Evolutionary conservation across 176 grass and related monocot species (phyloP), one percentile per base, ranked within the genome.

Genomic region (Oryza brachyantha): DNA sequence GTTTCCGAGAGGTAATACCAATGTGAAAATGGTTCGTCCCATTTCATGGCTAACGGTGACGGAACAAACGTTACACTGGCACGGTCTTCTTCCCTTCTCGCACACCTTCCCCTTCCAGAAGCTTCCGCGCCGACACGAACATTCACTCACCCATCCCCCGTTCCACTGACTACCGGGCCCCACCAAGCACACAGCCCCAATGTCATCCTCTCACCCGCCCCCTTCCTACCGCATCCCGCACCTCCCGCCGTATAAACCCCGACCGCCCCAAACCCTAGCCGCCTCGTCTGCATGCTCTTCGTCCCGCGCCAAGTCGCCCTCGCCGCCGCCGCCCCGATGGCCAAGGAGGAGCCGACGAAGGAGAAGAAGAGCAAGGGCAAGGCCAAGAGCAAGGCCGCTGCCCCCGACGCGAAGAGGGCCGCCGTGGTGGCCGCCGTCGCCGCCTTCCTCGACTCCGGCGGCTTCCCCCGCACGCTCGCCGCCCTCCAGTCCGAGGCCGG

Each of bases 381-480:
- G 83, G 70, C 3, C 42, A 45, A 57, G 17, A 52, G 39, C 43
- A 83, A 85, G 76, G 52, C 61, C 38, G 8, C 38, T 0, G 41
- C 14, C 29, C 32, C 29, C 19, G 69, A 26, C 28, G 28, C 48
- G n/a, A 46, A 5, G 16, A 52, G 75, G 41, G 60, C 79, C 31
- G 60, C 48, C 41, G 89, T 92, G 27, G 71, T 97, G 22, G 74
- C 76, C 87, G 84, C 92, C 48, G 87, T 98, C 72, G 92, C 92
- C 0, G 81, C 85, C 16, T 98, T 98, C 73, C 86, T 98, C 64
- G 83, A 94, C 70, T 63, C 70, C 42, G 86, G 78, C 34, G 88
- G 87, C 14, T 88, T 94, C 81, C 67, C 78, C 46, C 91, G 64
- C 64, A 71, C 92, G 29, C 89, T 98, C 67, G 80, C 80, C n/a